Conservation (phyloP, 768 basidiomycete species). For the Daedaleopsis sinensis region DNA sequence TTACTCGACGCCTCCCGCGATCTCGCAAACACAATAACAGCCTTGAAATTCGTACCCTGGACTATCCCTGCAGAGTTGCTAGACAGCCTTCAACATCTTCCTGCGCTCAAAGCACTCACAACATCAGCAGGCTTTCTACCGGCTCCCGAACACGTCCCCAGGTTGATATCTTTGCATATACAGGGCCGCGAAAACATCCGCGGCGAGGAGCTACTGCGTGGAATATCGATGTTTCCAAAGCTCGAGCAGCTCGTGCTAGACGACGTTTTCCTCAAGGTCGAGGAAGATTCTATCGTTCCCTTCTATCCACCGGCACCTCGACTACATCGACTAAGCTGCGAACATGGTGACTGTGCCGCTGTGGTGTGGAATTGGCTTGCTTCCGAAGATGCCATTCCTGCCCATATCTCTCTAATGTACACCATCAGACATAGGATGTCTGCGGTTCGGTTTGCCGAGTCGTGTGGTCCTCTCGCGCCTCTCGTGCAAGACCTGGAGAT, state of each 20-base stretch:
- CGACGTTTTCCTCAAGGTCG: not conserved
- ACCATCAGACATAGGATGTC: not conserved
- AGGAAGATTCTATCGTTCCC: not conserved
- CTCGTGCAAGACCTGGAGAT: constrained; percentile 10
- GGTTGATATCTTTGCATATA: not conserved
- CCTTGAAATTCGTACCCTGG: not conserved
- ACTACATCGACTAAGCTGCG: not conserved
- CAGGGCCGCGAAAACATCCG: not conserved
- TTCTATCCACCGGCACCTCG: not conserved
- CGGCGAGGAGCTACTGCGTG: not conserved
- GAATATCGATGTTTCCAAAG: not conserved
- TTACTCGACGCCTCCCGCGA: constrained; percentile 7
- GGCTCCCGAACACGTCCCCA: not conserved
- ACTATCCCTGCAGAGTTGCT: not conserved
- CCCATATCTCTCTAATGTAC: not conserved
- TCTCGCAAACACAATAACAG: constrained; percentile 7
- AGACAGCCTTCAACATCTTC: constrained; percentile 3
- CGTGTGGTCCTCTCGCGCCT: not conserved
- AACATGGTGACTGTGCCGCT: not conserved
- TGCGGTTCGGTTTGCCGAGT: not conserved
- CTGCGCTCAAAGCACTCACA: not conserved
- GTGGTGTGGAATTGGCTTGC: constrained; percentile 3
- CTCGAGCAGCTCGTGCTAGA: not conserved
- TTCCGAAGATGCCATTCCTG: too few species aligned
- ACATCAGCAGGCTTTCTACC: not conserved